These are phyloP conservation scores for Diaporthe longicolla DNA, from an alignment of 2,329 filamentous ascomycete species.

Conservation along the genomic window DNA sequence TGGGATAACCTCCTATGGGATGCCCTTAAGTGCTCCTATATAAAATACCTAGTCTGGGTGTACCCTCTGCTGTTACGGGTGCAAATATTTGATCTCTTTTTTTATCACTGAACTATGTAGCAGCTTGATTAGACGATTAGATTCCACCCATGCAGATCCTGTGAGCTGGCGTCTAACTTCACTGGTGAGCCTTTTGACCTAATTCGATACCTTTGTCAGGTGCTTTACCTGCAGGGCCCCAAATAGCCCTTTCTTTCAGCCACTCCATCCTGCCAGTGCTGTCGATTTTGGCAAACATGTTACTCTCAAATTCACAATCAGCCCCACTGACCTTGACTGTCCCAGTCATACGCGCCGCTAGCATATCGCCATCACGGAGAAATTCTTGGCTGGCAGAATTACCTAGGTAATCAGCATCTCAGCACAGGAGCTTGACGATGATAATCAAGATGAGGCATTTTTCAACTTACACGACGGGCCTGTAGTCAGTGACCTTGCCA, in stretches of 20 bases:
- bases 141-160: no score
- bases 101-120: no score
- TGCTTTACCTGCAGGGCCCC: conserved; percentile 18
- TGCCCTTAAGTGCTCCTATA: no score
- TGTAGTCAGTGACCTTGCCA: conserved; percentile 47
- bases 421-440: neutral
- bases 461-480: conserved; percentile 48
- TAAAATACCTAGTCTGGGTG: no score
- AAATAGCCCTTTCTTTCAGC: conserved; percentile 50
- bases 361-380: conserved; percentile 49
- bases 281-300: conserved; percentile 50
- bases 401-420: neutral
- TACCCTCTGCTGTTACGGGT: no score
- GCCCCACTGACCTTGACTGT: conserved; percentile 48
- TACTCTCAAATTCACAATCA: conserved; percentile 49
- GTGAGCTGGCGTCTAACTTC: no score
- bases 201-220: neutral
- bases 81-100: no score
- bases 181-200: no score
- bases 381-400: conserved; percentile 48
- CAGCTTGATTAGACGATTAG: no score
- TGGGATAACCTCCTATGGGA: no score
- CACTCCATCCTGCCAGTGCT: conserved; percentile 49
- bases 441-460: neutral
- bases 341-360: conserved; percentile 51